phyloP scores from a whole-genome alignment of 768 basidiomycete genomes.

The Suillus plorans region DNA sequence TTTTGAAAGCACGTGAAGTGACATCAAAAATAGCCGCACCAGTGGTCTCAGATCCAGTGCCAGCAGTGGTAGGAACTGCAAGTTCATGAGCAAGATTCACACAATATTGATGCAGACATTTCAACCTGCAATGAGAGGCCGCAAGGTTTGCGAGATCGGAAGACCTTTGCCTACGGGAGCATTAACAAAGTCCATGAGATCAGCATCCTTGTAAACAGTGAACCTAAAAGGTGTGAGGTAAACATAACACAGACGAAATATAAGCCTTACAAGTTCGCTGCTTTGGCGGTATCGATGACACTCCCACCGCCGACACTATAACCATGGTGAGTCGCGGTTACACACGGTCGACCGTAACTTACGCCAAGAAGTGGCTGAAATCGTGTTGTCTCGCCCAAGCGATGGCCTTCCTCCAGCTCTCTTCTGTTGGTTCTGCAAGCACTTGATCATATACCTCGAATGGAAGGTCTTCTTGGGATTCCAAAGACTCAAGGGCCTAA shows the following conservation, averaged over 20 bases:
- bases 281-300: constrained; percentile 94
- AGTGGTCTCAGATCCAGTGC: constrained; percentile 94
- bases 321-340: constrained; percentile 2
- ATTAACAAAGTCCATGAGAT: constrained; percentile 96
- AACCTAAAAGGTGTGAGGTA: constrained; percentile 48
- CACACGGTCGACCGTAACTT: constrained; percentile 26
- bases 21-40: constrained; percentile 94
- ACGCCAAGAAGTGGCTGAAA: constrained; percentile 94
- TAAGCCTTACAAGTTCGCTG: constrained; percentile 75
- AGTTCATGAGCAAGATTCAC: constrained; percentile 3
- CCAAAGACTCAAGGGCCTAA: constrained; percentile 78
- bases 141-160: constrained; percentile 70
- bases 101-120: not conserved
- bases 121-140: constrained; percentile 81
- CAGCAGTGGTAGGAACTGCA: constrained; percentile 70
- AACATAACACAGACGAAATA: not conserved
- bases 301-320: constrained; percentile 87
- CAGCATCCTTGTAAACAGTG: constrained; percentile 87
- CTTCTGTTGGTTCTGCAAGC: constrained; percentile 89
- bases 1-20: constrained; percentile 91
- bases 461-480: constrained; percentile 69
- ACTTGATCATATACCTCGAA: constrained; percentile 84
- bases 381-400: constrained; percentile 82
- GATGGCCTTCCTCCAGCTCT: constrained; percentile 86
- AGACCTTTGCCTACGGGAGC: constrained; percentile 92